phyloP scores from a whole-genome alignment of 2,329 filamentous ascomycete genomes.

The Penicillium italicum region DNA sequence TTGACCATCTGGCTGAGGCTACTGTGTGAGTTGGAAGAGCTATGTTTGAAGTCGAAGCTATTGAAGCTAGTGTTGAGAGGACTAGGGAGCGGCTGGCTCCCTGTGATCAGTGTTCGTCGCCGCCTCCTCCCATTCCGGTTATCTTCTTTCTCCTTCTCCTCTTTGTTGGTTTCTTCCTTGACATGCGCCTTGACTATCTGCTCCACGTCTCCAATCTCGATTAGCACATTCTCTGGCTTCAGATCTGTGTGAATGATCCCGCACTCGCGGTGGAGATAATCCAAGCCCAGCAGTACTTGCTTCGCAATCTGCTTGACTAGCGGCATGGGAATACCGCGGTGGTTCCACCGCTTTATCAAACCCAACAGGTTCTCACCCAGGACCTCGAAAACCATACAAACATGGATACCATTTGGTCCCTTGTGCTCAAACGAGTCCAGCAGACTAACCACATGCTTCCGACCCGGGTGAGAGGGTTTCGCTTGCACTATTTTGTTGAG shows the following conservation, averaged over 20 bases:
- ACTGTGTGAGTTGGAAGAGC: slow-evolving; percentile 61
- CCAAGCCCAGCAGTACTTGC: slow-evolving; percentile 89
- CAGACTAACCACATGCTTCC: slow-evolving; percentile 91
- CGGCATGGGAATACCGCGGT: slow-evolving; percentile 91
- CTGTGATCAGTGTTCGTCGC: slow-evolving; percentile 89
- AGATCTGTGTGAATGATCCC: slow-evolving; percentile 98
- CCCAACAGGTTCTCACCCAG: slow-evolving; percentile 91
- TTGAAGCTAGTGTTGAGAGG: slow-evolving; percentile 91
- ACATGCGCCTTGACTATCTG: slow-evolving; percentile 97
- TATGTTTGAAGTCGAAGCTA: slow-evolving; percentile 63
- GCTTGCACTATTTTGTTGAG: slow-evolving; percentile 95
- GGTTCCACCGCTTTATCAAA: slow-evolving; percentile 97
- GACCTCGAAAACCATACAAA: slow-evolving; percentile 99
- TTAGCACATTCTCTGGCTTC: slow-evolving; percentile 96
- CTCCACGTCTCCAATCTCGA: slow-evolving; percentile 98
- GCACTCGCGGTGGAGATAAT: slow-evolving; percentile 95
- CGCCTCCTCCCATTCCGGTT: slow-evolving; percentile 87
- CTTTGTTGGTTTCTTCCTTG: slow-evolving; percentile 63
- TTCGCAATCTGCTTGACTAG: slow-evolving; percentile 99
- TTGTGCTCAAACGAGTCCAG: slow-evolving; percentile 97
- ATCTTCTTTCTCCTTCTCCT: slow-evolving; percentile 85
- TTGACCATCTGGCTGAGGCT: slow-evolving; percentile 83
- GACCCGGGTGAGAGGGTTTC: slow-evolving; percentile 89
- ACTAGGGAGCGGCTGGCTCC: slow-evolving; percentile 91
- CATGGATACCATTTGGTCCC: slow-evolving; percentile 90